These are phyloP conservation scores for Cokeromyces recurvatus DNA, from an alignment of 371 early-diverging fungal species.

Conservation along the genomic window DNA sequence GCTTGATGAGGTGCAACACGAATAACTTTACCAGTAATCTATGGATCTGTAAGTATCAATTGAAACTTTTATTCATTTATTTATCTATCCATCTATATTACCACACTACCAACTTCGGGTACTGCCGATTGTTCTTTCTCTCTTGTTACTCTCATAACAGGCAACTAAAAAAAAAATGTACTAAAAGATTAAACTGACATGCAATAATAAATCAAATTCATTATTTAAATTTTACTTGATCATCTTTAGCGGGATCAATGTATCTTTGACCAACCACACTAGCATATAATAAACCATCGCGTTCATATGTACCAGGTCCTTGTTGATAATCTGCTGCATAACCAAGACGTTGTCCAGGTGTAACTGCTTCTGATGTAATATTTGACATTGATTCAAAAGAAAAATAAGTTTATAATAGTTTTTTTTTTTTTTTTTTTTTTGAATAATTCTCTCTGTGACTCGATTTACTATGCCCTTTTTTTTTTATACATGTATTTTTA, in stretches of 20 bases:
- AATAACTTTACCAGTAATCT: constrained; percentile 79
- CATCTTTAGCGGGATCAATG: constrained; percentile 27
- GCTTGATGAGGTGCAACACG: constrained; percentile 85
- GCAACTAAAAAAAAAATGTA: constrained; percentile 31
- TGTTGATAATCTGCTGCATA: constrained; percentile 64
- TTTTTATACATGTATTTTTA: too few species aligned
- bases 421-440: too few species aligned
- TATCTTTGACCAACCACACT: constrained; percentile 70
- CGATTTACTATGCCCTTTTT: too few species aligned
- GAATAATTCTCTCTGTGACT: too few species aligned
- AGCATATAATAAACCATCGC: constrained; percentile 75
- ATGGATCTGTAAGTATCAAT: not conserved
- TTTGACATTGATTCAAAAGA: too few species aligned
- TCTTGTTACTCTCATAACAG: constrained; percentile 60
- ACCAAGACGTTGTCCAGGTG: constrained; percentile 84
- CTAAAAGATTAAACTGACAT: not conserved
- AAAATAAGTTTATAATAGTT: too few species aligned
- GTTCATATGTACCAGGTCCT: constrained; percentile 77
- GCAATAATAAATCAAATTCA: too few species aligned
- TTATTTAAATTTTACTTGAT: constrained; percentile 30
- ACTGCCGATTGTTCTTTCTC: constrained; percentile 71
- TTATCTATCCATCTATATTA: constrained; percentile 27
- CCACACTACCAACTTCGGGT: constrained; percentile 80
- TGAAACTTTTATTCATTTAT: not conserved
- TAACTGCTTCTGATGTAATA: constrained; percentile 43